phyloP scores from a whole-genome alignment of 371 early-diverging fungal species.

The Apophysomyces trapeziformis region DNA sequence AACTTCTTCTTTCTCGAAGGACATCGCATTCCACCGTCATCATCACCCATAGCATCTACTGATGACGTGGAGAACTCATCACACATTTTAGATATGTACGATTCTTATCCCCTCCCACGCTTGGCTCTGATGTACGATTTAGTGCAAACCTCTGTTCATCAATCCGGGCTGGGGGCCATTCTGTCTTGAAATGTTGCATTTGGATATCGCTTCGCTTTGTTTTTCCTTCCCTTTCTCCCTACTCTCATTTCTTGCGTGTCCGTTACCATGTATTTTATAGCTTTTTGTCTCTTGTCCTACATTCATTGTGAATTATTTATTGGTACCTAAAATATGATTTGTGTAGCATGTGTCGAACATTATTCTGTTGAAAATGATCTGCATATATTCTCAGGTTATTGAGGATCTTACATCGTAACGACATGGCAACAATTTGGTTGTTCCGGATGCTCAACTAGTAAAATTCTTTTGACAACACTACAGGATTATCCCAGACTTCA shows the following conservation, averaged over 20 bases:
- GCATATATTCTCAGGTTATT: too few relatives aligned
- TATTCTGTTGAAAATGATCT: too few relatives aligned
- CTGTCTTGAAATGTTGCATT: not conserved
- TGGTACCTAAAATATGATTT: too few relatives aligned
- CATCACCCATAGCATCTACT: constrained; percentile 1
- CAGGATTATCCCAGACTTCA: too few relatives aligned
- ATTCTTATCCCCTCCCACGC: constrained; percentile 4
- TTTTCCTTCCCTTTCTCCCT: not conserved
- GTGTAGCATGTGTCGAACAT: too few relatives aligned
- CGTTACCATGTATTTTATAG: too few relatives aligned
- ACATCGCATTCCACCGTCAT: not conserved
- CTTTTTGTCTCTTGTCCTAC: not conserved
- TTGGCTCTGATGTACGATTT: constrained; percentile 12
- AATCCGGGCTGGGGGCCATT: not conserved
- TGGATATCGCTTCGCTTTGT: not conserved
- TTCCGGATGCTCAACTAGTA: too few relatives aligned
- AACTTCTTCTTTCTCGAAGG: not conserved
- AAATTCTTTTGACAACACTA: too few relatives aligned
- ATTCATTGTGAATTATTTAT: not conserved
- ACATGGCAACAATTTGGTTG: too few relatives aligned
- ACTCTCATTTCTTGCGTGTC: not conserved
- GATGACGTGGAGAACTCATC: not conserved
- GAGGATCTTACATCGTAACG: too few relatives aligned
- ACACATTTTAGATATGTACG: constrained; percentile 12
- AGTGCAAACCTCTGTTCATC: not conserved